Base-by-base conservation (phyloP, 1,284 basidiomycete species). In the Trametes pubescens region DNA sequence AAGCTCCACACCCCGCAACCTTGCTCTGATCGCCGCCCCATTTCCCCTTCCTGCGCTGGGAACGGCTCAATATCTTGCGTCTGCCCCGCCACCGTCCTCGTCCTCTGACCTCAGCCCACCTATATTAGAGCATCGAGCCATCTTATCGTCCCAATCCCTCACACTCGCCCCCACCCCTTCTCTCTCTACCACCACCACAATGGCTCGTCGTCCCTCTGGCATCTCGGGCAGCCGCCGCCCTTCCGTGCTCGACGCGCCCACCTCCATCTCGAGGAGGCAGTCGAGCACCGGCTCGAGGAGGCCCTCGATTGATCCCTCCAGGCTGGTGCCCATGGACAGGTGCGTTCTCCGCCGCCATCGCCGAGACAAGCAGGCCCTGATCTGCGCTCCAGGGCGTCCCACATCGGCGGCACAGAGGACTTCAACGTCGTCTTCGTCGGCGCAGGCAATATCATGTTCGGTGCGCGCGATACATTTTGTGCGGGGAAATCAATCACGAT, bases 381-480 rank as follows among this genome's bases (percentile, higher is more conserved):
- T 65, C 55, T 64, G 34, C 63, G 54, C n/a, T 51, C 35, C 76
- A 91, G 90, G 76, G 77, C 79, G 26, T 79, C 78, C 59, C 85
- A 87, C 61, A 74, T 88, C 57, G 81, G 80, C 56, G 89, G 88
- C 10, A 77, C 80, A 49, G 85, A 89, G 69, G 83, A 90, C 73
- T 96, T 96, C 82, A 96, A 96, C 76, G 88, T 98, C 64, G 87
- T 96, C 74, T 95, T 95, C 78, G 84, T 97, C 71, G 95, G 95
- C 58, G 95, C 95, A 35, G 95, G 95, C 56, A 96, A 96, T 79
- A 95, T 96, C 80, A 95, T 96, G 93, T 96, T 95, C 74, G 94
- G 94, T 90, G 60, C 56, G 84, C 71, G 37, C 43, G 52, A 10
- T 52, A n/a, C 62, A 35, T 29, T 48, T 22, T n/a, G 6, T 37